Evolutionary conservation across 495 filamentous ascomycete species (phyloP).

Genomic region (Geopyxis carbonaria): DNA sequence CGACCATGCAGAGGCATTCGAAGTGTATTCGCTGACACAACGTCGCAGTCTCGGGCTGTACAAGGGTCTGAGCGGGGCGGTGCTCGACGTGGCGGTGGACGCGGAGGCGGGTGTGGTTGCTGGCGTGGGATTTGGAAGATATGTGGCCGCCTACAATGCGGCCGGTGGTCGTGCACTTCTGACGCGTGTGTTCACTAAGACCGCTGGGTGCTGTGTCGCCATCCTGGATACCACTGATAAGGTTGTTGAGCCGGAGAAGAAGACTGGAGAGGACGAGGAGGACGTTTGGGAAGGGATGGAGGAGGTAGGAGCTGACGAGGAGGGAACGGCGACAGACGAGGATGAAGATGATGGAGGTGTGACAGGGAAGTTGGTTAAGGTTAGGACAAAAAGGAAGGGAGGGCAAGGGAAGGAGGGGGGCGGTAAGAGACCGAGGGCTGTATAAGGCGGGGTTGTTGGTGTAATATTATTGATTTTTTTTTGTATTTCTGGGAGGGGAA

Average conservation of each 20-base stretch:
- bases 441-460: too few relatives aligned
- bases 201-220: slow-evolving; percentile 15
- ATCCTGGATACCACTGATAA: slow-evolving; percentile 14
- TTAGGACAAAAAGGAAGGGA: slow-evolving; percentile 12
- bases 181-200: slow-evolving; percentile 15
- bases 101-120: slow-evolving; percentile 10
- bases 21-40: slow-evolving; percentile 8
- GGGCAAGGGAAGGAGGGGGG: slow-evolving; percentile 3
- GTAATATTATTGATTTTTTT: too few relatives aligned
- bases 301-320: slow-evolving; percentile 10
- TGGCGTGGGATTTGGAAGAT: slow-evolving; percentile 20
- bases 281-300: slow-evolving; percentile 23
- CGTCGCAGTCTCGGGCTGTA: slow-evolving; percentile 17
- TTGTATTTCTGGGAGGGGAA: too few relatives aligned
- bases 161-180: slow-evolving; percentile 5
- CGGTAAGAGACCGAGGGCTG: slow-evolving; percentile 16
- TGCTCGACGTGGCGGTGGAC: slow-evolving; percentile 7
- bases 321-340: slow-evolving; percentile 1
- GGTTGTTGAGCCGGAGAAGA: slow-evolving; percentile 7
- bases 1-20: slow-evolving; percentile 14
- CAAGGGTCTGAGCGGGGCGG: slow-evolving; percentile 17
- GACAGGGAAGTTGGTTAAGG: slow-evolving; percentile 12
- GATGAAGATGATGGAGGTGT: slow-evolving; percentile 4
- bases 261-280: slow-evolving; percentile 8
- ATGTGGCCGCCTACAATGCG: slow-evolving; percentile 19